Base-by-base conservation (phyloP, 202 grass and related monocot genomes). In the Tripidium arundinaceum region DNA sequence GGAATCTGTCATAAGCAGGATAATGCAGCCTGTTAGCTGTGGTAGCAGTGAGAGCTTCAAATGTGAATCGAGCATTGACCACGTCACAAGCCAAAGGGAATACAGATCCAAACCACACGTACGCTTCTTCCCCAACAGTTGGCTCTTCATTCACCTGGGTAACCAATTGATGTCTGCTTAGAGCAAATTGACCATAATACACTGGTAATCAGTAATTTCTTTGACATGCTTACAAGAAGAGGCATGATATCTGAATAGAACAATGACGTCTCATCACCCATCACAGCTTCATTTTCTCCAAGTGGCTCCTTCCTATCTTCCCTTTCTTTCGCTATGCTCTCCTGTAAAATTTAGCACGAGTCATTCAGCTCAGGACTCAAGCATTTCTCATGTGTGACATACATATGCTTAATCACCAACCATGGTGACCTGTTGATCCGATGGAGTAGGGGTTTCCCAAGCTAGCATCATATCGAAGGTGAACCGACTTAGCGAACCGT, bases 231-330 rank as follows among this genome's bases (percentile, higher is more conserved):
- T 90, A 94, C 94, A 84, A 98, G 94, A 26, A 98, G 88, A 37
- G 94, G 89, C 94, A 98, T 92, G 34, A 98, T 89, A 83, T 98
- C 94, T 47, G 94, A 92, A 86, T 94, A 98, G 79, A 98, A 98
- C 46, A 98, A 66, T 68, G 89, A 80, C 18, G 87, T 88, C 34
- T 96, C 93, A 65, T 96, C 93, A 26, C 79, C 81, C 74, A 86
- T 89, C 39, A 89, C 86, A 21, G 64, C 86, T 76, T 89, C 86
- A 54, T 90, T 84, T 85, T 45, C 83, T 71, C 70, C 85, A 69
- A 76, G 81, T 64, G 91, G 68, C 49, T 80, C 80, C 74, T 64
- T 87, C 37, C 69, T 88, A 72, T 98, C 94, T 81, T 98, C 91
- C 54, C 79, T 89, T 84, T 90, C 89, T 83, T 98, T 98, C 5